A percentile compares a stretch with the other conserved stretches of the same genome.
Conservation (phyloP, 108 stramenopile species). For the Nitzschia putrida region DNA sequence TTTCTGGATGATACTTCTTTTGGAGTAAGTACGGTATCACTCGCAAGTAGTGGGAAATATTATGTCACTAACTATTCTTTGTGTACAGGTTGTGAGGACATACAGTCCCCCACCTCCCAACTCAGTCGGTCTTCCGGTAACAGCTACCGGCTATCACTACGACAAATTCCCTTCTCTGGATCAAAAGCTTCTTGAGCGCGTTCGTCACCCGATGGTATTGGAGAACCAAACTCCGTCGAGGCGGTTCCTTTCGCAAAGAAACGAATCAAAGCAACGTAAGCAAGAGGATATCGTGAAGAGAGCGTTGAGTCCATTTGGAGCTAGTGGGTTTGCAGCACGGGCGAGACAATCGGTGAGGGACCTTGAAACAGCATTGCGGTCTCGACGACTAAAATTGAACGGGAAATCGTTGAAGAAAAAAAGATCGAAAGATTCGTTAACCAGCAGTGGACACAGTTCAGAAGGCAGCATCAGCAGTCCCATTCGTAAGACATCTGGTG, state of each 20-base stretch:
- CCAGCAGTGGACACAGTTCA: too few species aligned
- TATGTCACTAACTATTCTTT: neutral
- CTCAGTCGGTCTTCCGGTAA: slow-evolving; percentile 52
- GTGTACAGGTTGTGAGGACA: slow-evolving; percentile 41
- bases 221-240: slow-evolving; percentile 7
- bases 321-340: slow-evolving; percentile 16
- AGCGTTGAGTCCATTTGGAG: slow-evolving; percentile 12
- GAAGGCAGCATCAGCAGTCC: too few species aligned
- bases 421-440: too few species aligned
- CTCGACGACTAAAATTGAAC: neutral
- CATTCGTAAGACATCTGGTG: too few species aligned
- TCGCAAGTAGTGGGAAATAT: neutral
- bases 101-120: slow-evolving; percentile 59
- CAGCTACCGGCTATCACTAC: slow-evolving; percentile 43
- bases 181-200: slow-evolving; percentile 34
- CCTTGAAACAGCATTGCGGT: slow-evolving; percentile 31
- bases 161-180: slow-evolving; percentile 49
- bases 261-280: slow-evolving; percentile 11
- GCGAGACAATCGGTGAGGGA: slow-evolving; percentile 22
- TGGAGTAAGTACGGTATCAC: slow-evolving; percentile 28
- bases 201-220: slow-evolving; percentile 40
- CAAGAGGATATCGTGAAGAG: slow-evolving; percentile 33
- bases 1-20: slow-evolving; percentile 65
- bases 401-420: too few species aligned
- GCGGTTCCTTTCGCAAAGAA: neutral